Conservation (phyloP, 139 green algal genomes). For the Chlamydomonas asymmetrica region DNA sequence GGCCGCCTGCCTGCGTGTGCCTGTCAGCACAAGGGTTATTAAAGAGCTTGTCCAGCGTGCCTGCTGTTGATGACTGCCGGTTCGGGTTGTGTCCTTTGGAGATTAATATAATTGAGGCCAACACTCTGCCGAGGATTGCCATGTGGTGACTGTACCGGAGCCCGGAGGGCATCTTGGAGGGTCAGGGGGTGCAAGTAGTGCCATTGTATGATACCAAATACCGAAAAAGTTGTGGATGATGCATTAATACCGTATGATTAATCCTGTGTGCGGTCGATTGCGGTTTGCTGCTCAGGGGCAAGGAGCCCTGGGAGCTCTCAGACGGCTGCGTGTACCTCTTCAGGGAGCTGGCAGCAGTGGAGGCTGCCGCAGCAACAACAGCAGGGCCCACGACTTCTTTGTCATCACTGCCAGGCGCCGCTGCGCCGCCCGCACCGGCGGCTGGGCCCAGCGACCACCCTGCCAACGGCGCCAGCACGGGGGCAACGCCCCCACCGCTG, state of each 20-base stretch:
- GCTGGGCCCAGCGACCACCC: too few relatives aligned
- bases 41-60: too few relatives aligned
- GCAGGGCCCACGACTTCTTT: constrained; percentile 5
- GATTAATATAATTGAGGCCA: too few relatives aligned
- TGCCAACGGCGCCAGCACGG: background rate
- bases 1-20: too few relatives aligned
- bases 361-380: constrained; percentile 33
- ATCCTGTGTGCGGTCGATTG: background rate
- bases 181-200: background rate
- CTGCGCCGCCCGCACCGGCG: background rate
- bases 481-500: background rate
- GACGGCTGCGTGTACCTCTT: constrained; percentile 88
- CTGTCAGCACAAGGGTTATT: too few relatives aligned
- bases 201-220: background rate
- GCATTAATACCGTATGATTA: background rate
- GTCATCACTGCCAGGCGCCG: background rate
- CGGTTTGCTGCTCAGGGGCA: constrained; percentile 40
- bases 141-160: background rate
- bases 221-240: background rate
- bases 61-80: too few relatives aligned
- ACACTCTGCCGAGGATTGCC: too few relatives aligned
- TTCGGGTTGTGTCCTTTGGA: too few relatives aligned
- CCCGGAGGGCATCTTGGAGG: background rate
- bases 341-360: constrained; percentile 59
- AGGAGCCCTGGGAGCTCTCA: constrained; percentile 88